These are phyloP conservation scores for Ophiostoma montium DNA, from an alignment of 2,329 filamentous ascomycete species.

Conservation along the genomic window DNA sequence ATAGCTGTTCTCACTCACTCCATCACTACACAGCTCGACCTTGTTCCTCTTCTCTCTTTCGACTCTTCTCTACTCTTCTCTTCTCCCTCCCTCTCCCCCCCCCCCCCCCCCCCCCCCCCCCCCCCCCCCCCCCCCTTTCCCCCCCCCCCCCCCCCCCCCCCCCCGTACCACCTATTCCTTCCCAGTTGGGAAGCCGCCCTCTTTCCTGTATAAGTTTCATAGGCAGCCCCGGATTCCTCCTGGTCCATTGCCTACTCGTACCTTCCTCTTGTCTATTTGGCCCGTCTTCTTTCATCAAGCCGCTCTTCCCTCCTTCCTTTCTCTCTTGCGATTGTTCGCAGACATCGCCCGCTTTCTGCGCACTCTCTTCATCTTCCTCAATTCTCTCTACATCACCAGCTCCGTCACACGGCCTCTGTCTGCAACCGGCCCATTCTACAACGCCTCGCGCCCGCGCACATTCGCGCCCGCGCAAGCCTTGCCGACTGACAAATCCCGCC, in stretches of 20 bases:
- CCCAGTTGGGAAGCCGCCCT: constrained; percentile 1
- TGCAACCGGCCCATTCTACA: background rate
- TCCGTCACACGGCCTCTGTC: background rate
- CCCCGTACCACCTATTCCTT: constrained; percentile 4
- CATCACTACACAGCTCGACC: too few species aligned
- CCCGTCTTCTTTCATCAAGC: background rate
- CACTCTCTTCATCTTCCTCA: background rate
- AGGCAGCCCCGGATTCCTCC: constrained; percentile 1
- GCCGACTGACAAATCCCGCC: background rate
- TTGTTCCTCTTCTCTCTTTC: too few species aligned
- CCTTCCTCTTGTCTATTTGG: background rate
- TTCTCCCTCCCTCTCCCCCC: too few species aligned
- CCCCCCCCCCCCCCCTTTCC: too few species aligned
- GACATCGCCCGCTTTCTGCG: background rate
- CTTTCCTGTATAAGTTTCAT: background rate
- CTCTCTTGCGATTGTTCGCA: background rate
- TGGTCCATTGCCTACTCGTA: too few species aligned
- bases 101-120: too few species aligned
- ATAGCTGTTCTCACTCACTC: too few species aligned
- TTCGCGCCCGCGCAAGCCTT: background rate
- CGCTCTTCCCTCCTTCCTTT: background rate
- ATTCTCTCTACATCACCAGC: background rate
- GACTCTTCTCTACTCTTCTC: too few species aligned
- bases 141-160: too few species aligned
- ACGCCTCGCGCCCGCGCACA: background rate